Conservation (phyloP, 2,329 filamentous ascomycete species). For the Hypocrella siamensis region DNA sequence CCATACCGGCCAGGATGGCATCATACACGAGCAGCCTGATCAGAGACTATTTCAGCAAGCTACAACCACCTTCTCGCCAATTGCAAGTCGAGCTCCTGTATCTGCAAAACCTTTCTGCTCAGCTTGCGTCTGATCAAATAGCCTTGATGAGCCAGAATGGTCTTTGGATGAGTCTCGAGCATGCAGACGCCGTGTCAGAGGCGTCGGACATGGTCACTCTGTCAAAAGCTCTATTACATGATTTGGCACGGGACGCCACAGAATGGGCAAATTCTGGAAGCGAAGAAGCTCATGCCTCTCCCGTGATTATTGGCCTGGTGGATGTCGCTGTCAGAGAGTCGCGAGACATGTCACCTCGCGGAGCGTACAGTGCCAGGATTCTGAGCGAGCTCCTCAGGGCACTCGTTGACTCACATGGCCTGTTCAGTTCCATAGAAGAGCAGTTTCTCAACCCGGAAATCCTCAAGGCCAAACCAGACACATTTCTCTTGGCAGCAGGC, state of each 20-base stretch:
- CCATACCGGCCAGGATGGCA: conserved; percentile 59
- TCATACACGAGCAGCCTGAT: conserved; percentile 52
- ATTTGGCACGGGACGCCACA: conserved; percentile 15
- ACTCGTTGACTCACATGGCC: conserved; percentile 30
- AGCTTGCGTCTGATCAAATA: conserved; percentile 39
- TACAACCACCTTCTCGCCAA: conserved; percentile 21
- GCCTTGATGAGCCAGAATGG: conserved; percentile 25
- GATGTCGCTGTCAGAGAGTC: conserved; percentile 27
- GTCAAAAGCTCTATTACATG: conserved; percentile 20
- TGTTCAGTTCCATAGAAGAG: conserved; percentile 27
- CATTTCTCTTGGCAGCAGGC: conserved; percentile 31
- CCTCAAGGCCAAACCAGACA: conserved; percentile 29
- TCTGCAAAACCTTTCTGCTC: conserved; percentile 31
- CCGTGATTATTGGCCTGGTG: conserved; percentile 25
- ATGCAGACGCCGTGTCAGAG: conserved; percentile 18
- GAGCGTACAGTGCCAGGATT: conserved; percentile 36
- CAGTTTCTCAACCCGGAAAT: conserved; percentile 28
- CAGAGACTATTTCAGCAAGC: conserved; percentile 20
- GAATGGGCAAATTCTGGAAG: conserved; percentile 20
- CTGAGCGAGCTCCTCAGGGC: conserved; percentile 33
- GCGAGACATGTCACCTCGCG: conserved; percentile 22
- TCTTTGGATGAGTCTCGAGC: conserved; percentile 28
- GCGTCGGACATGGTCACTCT: conserved; percentile 27
- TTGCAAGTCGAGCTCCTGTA: conserved; percentile 35
- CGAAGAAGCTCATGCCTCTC: conserved; percentile 16